Evolutionary conservation across 371 early-diverging fungal genomes (phyloP).

Genomic region (Rhizopus microsporus): DNA sequence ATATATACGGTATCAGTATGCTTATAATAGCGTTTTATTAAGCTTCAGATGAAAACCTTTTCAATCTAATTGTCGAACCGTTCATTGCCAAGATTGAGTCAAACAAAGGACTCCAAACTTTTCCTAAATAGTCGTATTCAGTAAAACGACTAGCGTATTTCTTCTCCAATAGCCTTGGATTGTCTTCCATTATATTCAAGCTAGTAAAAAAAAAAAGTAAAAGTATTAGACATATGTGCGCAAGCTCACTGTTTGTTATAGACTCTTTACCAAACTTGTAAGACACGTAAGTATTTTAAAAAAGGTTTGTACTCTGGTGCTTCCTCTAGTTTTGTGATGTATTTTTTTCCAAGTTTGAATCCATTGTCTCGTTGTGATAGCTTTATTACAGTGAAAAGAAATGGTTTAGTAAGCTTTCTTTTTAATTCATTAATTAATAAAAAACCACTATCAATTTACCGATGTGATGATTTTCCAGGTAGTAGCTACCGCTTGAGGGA

Average conservation of each 20-base stretch:
- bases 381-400: slow-evolving; percentile 1
- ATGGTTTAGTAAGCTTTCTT: neutral
- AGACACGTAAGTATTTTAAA: slow-evolving; percentile 1
- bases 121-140: slow-evolving; percentile 4
- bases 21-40: neutral
- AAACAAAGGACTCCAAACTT: slow-evolving; percentile 5
- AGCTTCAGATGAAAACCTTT: slow-evolving; percentile 6
- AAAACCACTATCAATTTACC: neutral
- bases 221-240: slow-evolving; percentile 3
- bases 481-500: slow-evolving; percentile 4
- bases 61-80: slow-evolving; percentile 7
- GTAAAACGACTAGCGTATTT: slow-evolving; percentile 3
- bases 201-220: slow-evolving; percentile 1
- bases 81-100: slow-evolving; percentile 6
- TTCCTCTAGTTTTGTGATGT: neutral
- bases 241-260: neutral
- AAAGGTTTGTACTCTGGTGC: neutral
- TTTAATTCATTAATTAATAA: too few relatives aligned
- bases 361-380: neutral
- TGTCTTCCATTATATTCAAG: slow-evolving; percentile 5
- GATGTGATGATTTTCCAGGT: slow-evolving; percentile 4
- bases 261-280: slow-evolving; percentile 2
- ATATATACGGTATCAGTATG: neutral
- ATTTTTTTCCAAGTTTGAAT: neutral
- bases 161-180: slow-evolving; percentile 1